Evolutionary conservation across 2,329 filamentous ascomycete genomes (phyloP).

Genomic region (Hypomyces rosellus): DNA sequence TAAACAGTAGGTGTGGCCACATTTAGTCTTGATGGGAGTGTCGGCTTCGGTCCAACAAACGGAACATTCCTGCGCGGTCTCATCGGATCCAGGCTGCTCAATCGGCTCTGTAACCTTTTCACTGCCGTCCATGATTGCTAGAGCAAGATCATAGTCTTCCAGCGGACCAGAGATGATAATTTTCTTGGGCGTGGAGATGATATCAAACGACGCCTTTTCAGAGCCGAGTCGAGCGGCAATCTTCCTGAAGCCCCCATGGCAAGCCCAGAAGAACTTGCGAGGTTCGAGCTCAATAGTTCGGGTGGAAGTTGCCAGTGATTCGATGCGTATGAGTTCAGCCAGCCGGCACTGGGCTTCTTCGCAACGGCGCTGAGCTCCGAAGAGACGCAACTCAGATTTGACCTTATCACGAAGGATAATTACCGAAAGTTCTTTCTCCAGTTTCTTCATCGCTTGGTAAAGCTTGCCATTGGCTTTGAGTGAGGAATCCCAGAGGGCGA

Average conservation of each 20-base stretch:
- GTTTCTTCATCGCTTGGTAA: too few species aligned
- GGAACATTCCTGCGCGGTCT: conserved; percentile 19
- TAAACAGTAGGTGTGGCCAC: conserved; percentile 36
- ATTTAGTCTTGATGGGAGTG: conserved; percentile 27
- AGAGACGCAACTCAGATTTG: too few species aligned
- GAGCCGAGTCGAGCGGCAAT: conserved; percentile 21
- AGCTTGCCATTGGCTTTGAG: too few species aligned
- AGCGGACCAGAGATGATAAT: conserved; percentile 26
- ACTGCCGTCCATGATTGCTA: conserved; percentile 1
- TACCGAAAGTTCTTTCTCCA: too few species aligned
- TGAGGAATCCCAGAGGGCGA: too few species aligned
- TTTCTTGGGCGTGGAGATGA: conserved; percentile 20
- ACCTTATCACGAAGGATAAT: too few species aligned
- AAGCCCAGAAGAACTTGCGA: conserved; percentile 23
- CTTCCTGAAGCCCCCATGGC: conserved; percentile 25
- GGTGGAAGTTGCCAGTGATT: neutral
- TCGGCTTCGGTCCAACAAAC: conserved; percentile 34
- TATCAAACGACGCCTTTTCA: conserved; percentile 25
- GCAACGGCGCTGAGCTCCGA: conserved; percentile 9
- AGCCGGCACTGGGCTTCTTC: conserved; percentile 5
- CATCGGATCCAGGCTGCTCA: neutral
- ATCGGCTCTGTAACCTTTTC: neutral
- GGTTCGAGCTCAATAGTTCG: conserved; percentile 22
- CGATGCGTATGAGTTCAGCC: conserved; percentile 1
- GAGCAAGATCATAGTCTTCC: conserved; percentile 1